phyloP scores from a whole-genome alignment of 2,329 filamentous ascomycete species.

The Claviceps quebecensis region DNA sequence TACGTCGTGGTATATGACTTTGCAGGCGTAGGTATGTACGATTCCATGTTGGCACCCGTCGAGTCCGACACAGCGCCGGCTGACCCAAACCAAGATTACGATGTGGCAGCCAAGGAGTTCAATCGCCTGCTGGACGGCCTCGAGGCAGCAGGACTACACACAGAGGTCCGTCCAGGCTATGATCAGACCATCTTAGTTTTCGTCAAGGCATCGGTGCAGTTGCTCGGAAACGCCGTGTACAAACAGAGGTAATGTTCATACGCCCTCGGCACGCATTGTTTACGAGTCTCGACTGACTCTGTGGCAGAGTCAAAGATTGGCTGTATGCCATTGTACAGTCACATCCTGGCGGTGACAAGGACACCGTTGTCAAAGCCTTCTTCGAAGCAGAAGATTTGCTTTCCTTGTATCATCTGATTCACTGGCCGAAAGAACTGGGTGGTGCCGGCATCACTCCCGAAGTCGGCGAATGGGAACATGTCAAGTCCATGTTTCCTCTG shows the following conservation, averaged over 20 bases:
- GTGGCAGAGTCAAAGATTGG: constrained; percentile 56
- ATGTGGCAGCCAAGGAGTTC: constrained; percentile 21
- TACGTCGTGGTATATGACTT: constrained; percentile 28
- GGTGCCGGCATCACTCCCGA: constrained; percentile 49
- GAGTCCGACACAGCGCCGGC: background rate
- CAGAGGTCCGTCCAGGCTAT: constrained; percentile 57
- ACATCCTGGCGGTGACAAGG: constrained; percentile 41
- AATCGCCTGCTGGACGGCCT: constrained; percentile 42
- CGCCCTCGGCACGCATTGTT: background rate
- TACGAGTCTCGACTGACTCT: background rate
- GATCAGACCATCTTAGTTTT: constrained; percentile 55
- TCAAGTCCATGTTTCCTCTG: constrained; percentile 47
- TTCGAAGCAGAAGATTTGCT: constrained; percentile 55
- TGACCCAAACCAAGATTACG: constrained; percentile 15
- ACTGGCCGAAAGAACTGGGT: constrained; percentile 41
- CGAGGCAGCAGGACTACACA: constrained; percentile 48
- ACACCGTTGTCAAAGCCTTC: constrained; percentile 35
- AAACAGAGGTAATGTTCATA: constrained; percentile 39
- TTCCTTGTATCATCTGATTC: constrained; percentile 55
- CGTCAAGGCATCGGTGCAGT: constrained; percentile 46
- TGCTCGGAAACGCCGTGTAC: constrained; percentile 52
- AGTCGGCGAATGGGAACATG: constrained; percentile 43
- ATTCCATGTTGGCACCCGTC: background rate
- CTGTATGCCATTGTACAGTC: constrained; percentile 53
- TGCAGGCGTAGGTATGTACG: constrained; percentile 16